These are phyloP conservation scores for Penicillium paxilli DNA, from an alignment of 495 filamentous ascomycete genomes.

Conservation along the genomic window DNA sequence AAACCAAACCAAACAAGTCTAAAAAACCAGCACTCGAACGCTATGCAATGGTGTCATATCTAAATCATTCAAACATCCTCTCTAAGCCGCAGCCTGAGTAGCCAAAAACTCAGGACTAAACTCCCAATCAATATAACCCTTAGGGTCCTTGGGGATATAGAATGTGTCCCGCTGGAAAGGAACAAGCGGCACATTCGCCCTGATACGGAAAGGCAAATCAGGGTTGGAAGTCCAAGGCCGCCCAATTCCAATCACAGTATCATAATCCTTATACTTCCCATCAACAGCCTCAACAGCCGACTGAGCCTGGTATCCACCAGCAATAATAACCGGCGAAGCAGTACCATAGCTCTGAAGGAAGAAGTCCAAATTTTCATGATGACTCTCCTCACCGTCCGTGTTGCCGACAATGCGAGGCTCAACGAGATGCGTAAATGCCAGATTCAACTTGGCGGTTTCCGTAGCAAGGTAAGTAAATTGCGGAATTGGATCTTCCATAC, in stretches of 20 bases:
- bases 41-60: conserved; percentile 12
- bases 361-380: conserved; percentile 52
- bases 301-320: conserved; percentile 56
- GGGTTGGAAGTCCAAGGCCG: conserved; percentile 69
- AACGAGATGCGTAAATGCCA: conserved; percentile 69
- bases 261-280: conserved; percentile 49
- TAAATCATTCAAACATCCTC: conserved; percentile 11
- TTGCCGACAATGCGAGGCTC: conserved; percentile 52
- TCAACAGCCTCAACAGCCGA: conserved; percentile 53
- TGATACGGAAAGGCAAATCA: conserved; percentile 64
- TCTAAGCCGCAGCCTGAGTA: conserved; percentile 21
- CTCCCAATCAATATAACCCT: conserved; percentile 65
- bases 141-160: conserved; percentile 47
- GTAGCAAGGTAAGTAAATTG: conserved; percentile 62
- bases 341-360: conserved; percentile 39
- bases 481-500: conserved; percentile 60
- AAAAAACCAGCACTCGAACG: no score
- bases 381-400: conserved; percentile 38
- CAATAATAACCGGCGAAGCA: conserved; percentile 57
- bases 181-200: conserved; percentile 54
- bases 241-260: conserved; percentile 60
- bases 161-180: conserved; percentile 60
- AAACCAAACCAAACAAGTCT: background rate
- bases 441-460: conserved; percentile 50
- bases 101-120: conserved; percentile 40